phyloP scores from a whole-genome alignment of 768 basidiomycete species.

The Trametes cingulata region DNA sequence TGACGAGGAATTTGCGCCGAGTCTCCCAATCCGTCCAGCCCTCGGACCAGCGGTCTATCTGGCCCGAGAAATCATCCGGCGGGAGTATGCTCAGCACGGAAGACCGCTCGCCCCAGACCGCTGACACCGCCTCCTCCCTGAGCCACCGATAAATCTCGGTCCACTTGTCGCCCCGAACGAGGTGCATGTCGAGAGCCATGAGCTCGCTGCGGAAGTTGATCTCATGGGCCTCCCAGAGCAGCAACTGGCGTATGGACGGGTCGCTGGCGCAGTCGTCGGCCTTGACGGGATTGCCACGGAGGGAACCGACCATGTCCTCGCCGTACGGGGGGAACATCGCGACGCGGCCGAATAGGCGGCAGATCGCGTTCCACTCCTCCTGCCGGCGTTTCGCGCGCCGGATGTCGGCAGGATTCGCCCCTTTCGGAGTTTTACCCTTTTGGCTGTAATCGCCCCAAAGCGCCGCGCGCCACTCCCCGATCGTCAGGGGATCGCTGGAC shows the following conservation, averaged over 20 bases:
- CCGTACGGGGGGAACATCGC: not conserved
- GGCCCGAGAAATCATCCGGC: not conserved
- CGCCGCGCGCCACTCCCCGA: not conserved
- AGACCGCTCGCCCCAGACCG: not conserved
- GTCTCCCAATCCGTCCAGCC: not conserved
- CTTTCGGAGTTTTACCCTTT: not conserved
- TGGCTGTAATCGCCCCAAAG: not conserved
- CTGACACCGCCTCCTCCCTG: not conserved
- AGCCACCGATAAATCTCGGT: not conserved
- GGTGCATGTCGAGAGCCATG: not conserved
- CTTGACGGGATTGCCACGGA: not conserved
- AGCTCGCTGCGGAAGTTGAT: not conserved
- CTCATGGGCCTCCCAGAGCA: slow-evolving; percentile 3
- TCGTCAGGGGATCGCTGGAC: not conserved
- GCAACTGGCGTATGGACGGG: not conserved
- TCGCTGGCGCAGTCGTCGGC: not conserved
- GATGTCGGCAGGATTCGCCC: not conserved
- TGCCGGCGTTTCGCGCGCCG: not conserved
- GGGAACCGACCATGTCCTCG: not conserved
- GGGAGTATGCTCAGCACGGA: not conserved
- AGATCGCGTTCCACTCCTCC: not conserved
- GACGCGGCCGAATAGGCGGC: not conserved
- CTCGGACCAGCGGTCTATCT: no score
- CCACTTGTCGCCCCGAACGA: not conserved
- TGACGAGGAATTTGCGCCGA: no score